phyloP scores from a whole-genome alignment of 257 asterid genomes.

The Paraleonurus japonicus region DNA sequence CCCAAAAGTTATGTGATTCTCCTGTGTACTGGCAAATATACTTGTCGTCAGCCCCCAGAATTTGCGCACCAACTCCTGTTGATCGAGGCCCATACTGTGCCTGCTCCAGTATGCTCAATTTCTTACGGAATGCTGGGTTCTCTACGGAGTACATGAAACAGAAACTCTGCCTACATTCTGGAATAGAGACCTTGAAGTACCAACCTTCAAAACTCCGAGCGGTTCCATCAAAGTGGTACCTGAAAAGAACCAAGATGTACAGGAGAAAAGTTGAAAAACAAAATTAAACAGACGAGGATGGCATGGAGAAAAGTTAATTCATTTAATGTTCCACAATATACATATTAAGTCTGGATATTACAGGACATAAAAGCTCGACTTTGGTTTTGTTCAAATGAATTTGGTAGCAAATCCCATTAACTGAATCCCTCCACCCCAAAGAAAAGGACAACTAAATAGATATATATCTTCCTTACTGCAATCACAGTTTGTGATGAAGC shows the following conservation, averaged over 20 bases:
- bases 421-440: background rate
- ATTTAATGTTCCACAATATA: background rate
- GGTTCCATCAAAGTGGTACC: slow-evolving; percentile 96
- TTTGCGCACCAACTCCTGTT: slow-evolving; percentile 96
- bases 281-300: background rate
- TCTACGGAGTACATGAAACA: slow-evolving; percentile 96
- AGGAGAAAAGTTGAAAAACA: background rate
- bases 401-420: background rate
- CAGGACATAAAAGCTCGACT: background rate
- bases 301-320: background rate
- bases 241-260: slow-evolving; percentile 26
- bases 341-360: background rate
- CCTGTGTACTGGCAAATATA: slow-evolving; percentile 78
- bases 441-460: background rate
- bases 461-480: background rate
- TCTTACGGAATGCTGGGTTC: slow-evolving; percentile 73
- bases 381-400: background rate
- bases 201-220: slow-evolving; percentile 87
- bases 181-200: slow-evolving; percentile 96
- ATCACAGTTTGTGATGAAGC: background rate
- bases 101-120: slow-evolving; percentile 59
- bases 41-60: slow-evolving; percentile 96
- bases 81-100: slow-evolving; percentile 67
- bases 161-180: slow-evolving; percentile 94
- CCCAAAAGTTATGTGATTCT: slow-evolving; percentile 91